A percentile compares a stretch with the other conserved stretches of the same genome.
Evolutionary conservation across 305 asterid genomes (phyloP).

Genomic region (Fraxinus baroniana): DNA sequence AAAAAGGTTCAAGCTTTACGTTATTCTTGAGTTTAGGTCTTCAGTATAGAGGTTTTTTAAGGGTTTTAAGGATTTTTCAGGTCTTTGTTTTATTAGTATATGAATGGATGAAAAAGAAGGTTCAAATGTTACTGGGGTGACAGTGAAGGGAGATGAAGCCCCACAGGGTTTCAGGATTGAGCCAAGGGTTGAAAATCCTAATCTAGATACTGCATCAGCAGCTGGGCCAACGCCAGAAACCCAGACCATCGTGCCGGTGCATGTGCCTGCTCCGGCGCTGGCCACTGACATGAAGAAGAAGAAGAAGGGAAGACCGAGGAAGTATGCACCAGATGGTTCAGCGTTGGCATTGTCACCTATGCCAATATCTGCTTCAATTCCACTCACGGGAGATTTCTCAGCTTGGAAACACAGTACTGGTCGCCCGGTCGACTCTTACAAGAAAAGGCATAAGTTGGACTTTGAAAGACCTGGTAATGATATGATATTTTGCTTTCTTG

Average conservation of each 20-base stretch:
- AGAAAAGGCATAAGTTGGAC: slow-evolving; percentile 74
- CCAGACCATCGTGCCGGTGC: slow-evolving; percentile 14
- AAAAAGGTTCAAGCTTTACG: slow-evolving; percentile 28
- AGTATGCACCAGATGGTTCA: slow-evolving; percentile 68
- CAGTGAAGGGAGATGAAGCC: slow-evolving; percentile 58
- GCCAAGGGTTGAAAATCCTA: slow-evolving; percentile 49
- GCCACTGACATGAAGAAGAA: slow-evolving; percentile 60
- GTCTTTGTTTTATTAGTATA: slow-evolving; percentile 31
- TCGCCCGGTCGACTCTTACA: slow-evolving; percentile 47
- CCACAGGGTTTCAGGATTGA: slow-evolving; percentile 61
- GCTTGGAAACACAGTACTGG: slow-evolving; percentile 56
- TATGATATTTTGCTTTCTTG: neutral
- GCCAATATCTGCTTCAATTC: slow-evolving; percentile 96
- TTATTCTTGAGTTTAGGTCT: slow-evolving; percentile 29
- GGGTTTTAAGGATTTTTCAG: slow-evolving; percentile 39
- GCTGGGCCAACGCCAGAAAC: slow-evolving; percentile 29
- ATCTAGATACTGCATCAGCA: slow-evolving; percentile 47
- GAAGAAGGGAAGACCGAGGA: slow-evolving; percentile 86
- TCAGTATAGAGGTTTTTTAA: slow-evolving; percentile 18
- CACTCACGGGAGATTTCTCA: slow-evolving; percentile 72
- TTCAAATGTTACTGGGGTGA: slow-evolving; percentile 48
- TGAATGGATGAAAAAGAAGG: slow-evolving; percentile 84
- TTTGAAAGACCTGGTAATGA: slow-evolving; percentile 57
- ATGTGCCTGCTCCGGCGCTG: slow-evolving; percentile 23
- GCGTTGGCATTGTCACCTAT: slow-evolving; percentile 76